Base-by-base conservation (phyloP, 768 basidiomycete genomes). In the Lactifluus hygrophoroides region DNA sequence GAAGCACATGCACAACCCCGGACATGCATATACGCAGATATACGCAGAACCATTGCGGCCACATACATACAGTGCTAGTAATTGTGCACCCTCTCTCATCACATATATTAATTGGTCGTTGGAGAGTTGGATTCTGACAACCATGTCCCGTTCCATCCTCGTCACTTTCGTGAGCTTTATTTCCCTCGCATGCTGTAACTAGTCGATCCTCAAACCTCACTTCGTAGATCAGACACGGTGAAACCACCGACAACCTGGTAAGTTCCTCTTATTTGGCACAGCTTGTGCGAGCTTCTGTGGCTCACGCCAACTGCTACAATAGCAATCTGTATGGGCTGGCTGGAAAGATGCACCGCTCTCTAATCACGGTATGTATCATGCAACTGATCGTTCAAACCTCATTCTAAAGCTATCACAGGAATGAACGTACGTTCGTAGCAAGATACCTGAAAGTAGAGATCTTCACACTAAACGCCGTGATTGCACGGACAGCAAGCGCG, bases 241-340 rank as follows among this genome's bases (percentile, higher is more conserved):
- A 90, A 65, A 87, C 88, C 7, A 81, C 78, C 35, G 88, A 90
- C 63, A 90, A 90, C 64, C 61, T 84, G 66, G 88, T 86, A 50
- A 45, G 81, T 25, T 17, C 14, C 32, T 9, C n/a, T 47, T 4
- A n/a, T 13, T n/a, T n/a, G n/a, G n/a, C 54, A 34, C 13, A 5
- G 35, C 28, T 21, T 40, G 3, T 30, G 35, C 5, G 1, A 3
- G n/a, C 25, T 54, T 38, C 28, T 27, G 38, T 28, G 5, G 40
- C 19, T 32, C 51, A 42, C 19, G 3, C 17, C 30, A 38, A n/a
- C n/a, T n/a, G n/a, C n/a, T n/a, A n/a, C n/a, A n/a, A n/a, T 17
- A 58, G 80, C 74, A 67, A 61, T 63, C 70, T 27, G 69, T 86
- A 5, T 89, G 88, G 87, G 86, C 88, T 40, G 89, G 89, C 8